These are phyloP conservation scores for Populus ilicifolia DNA, from an alignment of 345 rosid species.

Conservation along the genomic window DNA sequence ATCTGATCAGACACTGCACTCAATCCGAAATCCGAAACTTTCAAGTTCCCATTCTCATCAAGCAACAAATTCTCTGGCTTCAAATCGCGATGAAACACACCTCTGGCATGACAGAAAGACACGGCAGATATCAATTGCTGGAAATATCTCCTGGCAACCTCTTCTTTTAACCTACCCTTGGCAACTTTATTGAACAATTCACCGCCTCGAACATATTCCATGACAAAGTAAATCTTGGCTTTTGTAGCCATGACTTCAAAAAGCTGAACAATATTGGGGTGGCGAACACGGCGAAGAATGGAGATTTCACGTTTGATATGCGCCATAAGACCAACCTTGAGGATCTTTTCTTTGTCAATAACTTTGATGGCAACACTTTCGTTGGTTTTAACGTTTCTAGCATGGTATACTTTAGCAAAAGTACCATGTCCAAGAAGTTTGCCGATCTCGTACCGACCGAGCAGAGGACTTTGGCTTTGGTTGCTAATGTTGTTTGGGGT, in stretches of 20 bases:
- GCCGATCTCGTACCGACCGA: conserved; percentile 27
- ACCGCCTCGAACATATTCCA: conserved; percentile 28
- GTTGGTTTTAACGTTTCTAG: conserved; percentile 17
- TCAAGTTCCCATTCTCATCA: conserved; percentile 22
- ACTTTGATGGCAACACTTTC: conserved; percentile 27
- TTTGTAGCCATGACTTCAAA: conserved; percentile 31
- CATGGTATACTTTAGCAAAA: conserved; percentile 24
- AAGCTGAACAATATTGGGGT: conserved; percentile 25
- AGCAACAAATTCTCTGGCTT: conserved; percentile 29
- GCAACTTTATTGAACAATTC: conserved; percentile 26
- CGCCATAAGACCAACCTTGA: conserved; percentile 21
- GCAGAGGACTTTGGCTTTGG: conserved; percentile 13
- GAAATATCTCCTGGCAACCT: conserved; percentile 21
- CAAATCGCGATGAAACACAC: conserved; percentile 26
- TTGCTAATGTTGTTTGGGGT: background rate
- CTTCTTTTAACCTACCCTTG: conserved; percentile 24
- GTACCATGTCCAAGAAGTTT: conserved; percentile 28
- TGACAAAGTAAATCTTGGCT: conserved; percentile 29
- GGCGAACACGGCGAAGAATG: conserved; percentile 25
- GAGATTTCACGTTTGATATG: conserved; percentile 28
- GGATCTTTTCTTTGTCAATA: conserved; percentile 25
- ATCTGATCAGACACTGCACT: conserved; percentile 27
- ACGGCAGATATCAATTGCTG: conserved; percentile 27
- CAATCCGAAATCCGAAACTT: conserved; percentile 27
- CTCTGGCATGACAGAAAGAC: conserved; percentile 22